These are phyloP conservation scores for Sarocladium kiliense DNA, from an alignment of 2,329 filamentous ascomycete species.

Conservation along the genomic window DNA sequence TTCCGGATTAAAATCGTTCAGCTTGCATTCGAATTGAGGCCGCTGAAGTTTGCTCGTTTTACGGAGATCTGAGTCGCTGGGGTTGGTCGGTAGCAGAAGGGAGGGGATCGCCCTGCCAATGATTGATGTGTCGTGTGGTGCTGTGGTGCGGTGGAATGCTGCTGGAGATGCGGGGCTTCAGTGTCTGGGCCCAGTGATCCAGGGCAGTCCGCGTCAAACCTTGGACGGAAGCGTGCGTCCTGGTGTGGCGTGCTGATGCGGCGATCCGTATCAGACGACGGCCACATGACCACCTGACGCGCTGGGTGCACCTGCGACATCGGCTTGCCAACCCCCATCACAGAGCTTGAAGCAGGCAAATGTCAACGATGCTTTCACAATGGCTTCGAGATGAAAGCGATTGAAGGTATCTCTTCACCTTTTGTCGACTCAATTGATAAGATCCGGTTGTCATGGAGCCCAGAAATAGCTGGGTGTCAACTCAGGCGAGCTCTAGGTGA, in stretches of 20 bases:
- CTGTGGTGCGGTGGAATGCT: background rate
- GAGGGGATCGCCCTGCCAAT: background rate
- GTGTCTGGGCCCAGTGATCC: background rate
- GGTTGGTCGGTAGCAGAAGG: background rate
- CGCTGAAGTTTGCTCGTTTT: background rate
- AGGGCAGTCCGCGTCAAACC: slow-evolving; percentile 1
- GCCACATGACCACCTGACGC: slow-evolving; percentile 5
- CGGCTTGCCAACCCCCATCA: background rate
- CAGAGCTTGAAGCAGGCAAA: background rate
- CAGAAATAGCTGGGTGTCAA: background rate
- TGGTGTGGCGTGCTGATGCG: slow-evolving; percentile 6
- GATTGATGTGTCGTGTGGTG: background rate
- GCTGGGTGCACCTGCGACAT: background rate
- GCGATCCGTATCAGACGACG: slow-evolving; percentile 3
- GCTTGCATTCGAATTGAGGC: background rate
- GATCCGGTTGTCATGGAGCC: background rate
- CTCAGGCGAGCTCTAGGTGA: background rate
- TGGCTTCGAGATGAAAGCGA: too few relatives aligned
- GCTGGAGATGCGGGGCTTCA: background rate
- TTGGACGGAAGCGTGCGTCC: slow-evolving; percentile 1
- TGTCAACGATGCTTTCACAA: background rate
- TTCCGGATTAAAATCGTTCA: background rate
- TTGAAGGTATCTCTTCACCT: too few relatives aligned
- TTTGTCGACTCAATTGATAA: too few relatives aligned
- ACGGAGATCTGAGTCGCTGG: background rate